Conservation (phyloP, 202 grass and related monocot genomes). For the Sporobolus alterniflorus region DNA sequence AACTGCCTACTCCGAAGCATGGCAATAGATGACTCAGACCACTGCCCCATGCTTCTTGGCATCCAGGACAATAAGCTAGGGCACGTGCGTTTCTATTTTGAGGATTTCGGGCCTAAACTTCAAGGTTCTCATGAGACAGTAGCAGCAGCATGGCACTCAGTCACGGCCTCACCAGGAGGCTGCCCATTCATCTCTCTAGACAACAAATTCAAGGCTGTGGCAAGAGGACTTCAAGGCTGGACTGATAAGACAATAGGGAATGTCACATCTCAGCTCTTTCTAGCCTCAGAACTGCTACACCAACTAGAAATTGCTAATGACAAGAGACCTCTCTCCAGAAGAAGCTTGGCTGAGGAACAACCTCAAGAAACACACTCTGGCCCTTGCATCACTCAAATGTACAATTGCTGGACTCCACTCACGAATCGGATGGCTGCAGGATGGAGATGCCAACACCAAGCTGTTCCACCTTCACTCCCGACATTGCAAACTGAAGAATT, state of each 20-base stretch:
- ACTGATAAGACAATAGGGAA: background rate
- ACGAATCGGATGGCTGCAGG: background rate
- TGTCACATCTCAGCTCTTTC: background rate
- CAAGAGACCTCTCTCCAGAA: too few relatives aligned
- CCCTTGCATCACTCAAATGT: background rate
- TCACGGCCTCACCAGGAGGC: background rate
- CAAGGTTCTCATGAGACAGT: background rate
- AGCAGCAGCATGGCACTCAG: background rate
- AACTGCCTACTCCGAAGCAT: background rate
- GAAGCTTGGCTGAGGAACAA: background rate
- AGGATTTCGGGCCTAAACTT: background rate
- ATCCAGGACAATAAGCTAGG: background rate
- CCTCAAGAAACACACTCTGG: background rate
- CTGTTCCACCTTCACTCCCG: background rate
- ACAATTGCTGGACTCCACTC: background rate
- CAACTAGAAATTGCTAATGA: background rate
- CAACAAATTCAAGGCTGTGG: too few relatives aligned
- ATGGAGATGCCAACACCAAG: background rate
- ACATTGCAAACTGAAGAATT: background rate
- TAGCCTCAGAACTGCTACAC: background rate
- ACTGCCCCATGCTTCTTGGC: background rate
- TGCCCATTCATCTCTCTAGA: too few relatives aligned
- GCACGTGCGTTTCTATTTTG: background rate
- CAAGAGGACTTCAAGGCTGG: background rate
- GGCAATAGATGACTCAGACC: background rate